Evolutionary conservation across 805 yeast genomes (phyloP).

Genomic region (Lachancea fermentati): DNA sequence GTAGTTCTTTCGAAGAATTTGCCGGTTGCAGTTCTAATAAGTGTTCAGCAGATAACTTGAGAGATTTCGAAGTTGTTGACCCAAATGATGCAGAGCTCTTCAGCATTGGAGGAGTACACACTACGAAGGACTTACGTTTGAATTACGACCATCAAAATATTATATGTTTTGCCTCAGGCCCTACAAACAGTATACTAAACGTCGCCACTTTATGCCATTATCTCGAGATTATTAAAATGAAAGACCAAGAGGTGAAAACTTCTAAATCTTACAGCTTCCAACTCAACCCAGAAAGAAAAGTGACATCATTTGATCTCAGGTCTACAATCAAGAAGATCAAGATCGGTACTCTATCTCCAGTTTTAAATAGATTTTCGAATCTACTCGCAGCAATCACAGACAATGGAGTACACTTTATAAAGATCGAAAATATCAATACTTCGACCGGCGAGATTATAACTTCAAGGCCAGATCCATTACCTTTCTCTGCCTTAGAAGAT

Average conservation of each 20-base stretch:
- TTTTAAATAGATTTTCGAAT: conserved; percentile 23
- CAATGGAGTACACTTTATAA: conserved; percentile 31
- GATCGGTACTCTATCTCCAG: conserved; percentile 24
- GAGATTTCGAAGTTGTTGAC: conserved; percentile 12
- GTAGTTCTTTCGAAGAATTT: background rate
- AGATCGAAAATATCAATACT: conserved; percentile 20
- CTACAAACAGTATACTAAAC: conserved; percentile 15
- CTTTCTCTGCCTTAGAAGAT: conserved; percentile 24
- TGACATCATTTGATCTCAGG: conserved; percentile 23
- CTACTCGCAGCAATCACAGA: conserved; percentile 37
- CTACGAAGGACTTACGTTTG: conserved; percentile 19
- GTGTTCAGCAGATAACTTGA: background rate
- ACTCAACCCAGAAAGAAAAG: background rate
- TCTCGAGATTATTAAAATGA: background rate
- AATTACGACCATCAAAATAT: conserved; percentile 17
- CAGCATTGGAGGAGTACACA: conserved; percentile 19
- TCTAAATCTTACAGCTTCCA: too few species aligned
- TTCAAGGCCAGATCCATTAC: conserved; percentile 21
- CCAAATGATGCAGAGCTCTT: conserved; percentile 20
- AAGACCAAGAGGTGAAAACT: background rate
- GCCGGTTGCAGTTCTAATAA: too few species aligned
- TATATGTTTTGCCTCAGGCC: conserved; percentile 21
- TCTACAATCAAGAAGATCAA: conserved; percentile 40
- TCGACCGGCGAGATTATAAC: conserved; percentile 10
- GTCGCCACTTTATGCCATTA: conserved; percentile 9